Base-by-base conservation (phyloP, 306 rosid species). In the Vachellia collinsii region DNA sequence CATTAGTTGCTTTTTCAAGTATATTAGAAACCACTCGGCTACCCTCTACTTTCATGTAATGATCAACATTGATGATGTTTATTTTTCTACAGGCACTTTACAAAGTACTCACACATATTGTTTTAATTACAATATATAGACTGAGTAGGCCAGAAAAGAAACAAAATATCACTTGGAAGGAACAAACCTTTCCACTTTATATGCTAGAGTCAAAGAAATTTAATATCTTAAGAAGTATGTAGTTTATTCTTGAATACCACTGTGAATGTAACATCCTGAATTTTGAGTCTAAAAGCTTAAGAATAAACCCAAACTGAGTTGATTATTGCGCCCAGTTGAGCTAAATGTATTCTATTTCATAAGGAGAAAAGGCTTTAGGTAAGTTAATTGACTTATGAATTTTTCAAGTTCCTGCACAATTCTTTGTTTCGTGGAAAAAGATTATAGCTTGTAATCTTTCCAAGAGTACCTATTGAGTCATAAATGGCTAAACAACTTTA, bases 221-320 rank as follows among this genome's bases (percentile, higher is more conserved):
- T 58, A 20, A 78, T 36, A 76, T 44, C 42, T 51, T 36, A 61
- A 37, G 76, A 56, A 16, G 19, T 48, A 56, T 71, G 70, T 63
- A 71, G 42, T 38, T 13, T 17, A 53, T 61, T 73, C n/a, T 29
- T 34, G 39, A 41, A 64, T n/a, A 41, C 29, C 37, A 79, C 20
- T 71, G 17, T 14, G 51, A 39, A 7, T 7, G 7, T 29, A 29
- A 29, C 34, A 29, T 29, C 2, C 34, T 2, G 34, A 29, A 29
- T 29, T 29, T 29, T 29, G 2, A 29, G 34, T 29, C 43, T 39
- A 5, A 39, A 7, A 39, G 43, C 43, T 5, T 1, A 39, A 1
- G 43, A 6, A 6, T 7, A 39, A 39, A 39, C 5, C 7, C 5
- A 5, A 39, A 5, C 7, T 4, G 43, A 39, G 6, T 39, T 39